Base-by-base conservation (phyloP, 306 rosid genomes). In the Inga oerstediana region DNA sequence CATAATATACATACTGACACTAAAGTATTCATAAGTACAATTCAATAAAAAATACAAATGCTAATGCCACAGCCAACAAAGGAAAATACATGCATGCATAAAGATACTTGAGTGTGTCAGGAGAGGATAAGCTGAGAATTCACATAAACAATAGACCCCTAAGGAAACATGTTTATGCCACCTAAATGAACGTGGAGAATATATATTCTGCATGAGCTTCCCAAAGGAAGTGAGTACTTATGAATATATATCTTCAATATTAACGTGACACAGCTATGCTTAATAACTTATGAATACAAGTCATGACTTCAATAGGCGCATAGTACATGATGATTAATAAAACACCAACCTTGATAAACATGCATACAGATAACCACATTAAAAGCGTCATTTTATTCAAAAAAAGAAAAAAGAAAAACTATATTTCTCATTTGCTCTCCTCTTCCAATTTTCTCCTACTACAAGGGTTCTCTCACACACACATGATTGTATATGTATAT, bases 101-200 rank as follows among this genome's bases (percentile, higher is more conserved):
- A 64, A 8, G 84, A 75, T 61, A 27, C 66, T 74, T 16, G 37
- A 9, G n/a, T 10, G 37, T 34, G 72, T 41, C 81, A n/a, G 24
- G 48, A 35, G 37, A 56, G 41, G 39, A 56, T 15, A 44, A 54
- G 30, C 8, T 13, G 62, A 8, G 24, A 48, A 74, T 66, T 64
- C 16, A n/a, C 46, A 64, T 43, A 3, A 24, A 68, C 24, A 69
- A 12, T 46, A 76, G 41, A 62, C 76, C 54, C 32, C 17, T 59
- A 54, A 35, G 82, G 41, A 82, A 79, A 79, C 27, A 24, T 20
- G 52, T 74, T 74, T 59, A 82, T 79, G 49, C 24, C 67, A 68
- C 70, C 37, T 45, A 35, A 62, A 79, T 58, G 30, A 56, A 30
- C 15, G 10, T 20, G 49, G 77, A 72, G 45, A 46, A 66, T 73